Percentiles rank a stretch among this genome's conserved stretches.
These are phyloP conservation scores for Echites panduratus DNA, from an alignment of 257 asterid genomes.

Conservation along the genomic window DNA sequence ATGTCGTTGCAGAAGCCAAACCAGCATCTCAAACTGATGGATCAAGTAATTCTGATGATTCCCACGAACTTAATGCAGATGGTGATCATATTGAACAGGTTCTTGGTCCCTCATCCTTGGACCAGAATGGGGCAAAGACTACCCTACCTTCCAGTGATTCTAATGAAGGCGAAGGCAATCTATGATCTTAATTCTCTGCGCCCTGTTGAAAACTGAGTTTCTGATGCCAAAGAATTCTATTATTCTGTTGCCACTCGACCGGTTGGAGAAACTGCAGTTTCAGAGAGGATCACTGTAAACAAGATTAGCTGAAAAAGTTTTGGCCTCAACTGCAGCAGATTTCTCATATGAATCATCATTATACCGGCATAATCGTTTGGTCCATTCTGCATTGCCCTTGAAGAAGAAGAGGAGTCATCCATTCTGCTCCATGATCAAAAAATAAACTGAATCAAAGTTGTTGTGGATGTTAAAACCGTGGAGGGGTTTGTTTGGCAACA, in stretches of 20 bases:
- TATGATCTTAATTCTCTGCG: not conserved
- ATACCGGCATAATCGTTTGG: no score
- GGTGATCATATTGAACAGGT: not conserved
- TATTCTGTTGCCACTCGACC: not conserved
- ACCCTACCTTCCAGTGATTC: not conserved
- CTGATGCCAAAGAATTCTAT: not conserved
- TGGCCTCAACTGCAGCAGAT: not conserved
- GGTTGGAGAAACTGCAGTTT: no score
- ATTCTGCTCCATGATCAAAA: not conserved
- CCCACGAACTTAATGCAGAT: not conserved
- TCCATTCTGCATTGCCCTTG: not conserved
- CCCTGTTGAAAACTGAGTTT: not conserved
- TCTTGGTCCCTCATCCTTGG: slow-evolving; percentile 1
- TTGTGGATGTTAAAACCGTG: not conserved
- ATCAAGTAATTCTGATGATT: slow-evolving; percentile 3
- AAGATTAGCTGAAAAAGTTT: not conserved
- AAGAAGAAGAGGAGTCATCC: not conserved
- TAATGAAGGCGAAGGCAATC: not conserved
- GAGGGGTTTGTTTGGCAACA: slow-evolving; percentile 9
- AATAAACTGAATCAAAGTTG: not conserved
- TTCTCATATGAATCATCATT: no score
- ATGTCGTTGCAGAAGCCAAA: not conserved
- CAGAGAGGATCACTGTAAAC: not conserved
- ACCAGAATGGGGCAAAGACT: not conserved
- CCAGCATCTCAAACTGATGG: not conserved